These are phyloP conservation scores for Dioszegia aurantiaca DNA, from an alignment of 768 basidiomycete genomes.

Conservation along the genomic window DNA sequence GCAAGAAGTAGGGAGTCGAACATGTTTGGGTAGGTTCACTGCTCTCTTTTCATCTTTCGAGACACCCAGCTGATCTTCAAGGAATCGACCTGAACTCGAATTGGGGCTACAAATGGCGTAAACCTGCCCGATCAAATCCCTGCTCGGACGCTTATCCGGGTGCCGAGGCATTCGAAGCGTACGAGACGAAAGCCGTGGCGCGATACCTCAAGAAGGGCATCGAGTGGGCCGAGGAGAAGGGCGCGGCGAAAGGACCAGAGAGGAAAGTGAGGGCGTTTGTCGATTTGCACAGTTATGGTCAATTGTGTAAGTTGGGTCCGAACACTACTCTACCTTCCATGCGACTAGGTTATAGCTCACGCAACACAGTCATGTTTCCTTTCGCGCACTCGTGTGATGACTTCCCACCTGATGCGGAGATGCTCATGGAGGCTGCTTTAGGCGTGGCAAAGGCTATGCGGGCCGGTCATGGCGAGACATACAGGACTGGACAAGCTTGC, in stretches of 20 bases:
- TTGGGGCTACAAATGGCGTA: conserved; percentile 67
- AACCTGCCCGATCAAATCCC: conserved; percentile 56
- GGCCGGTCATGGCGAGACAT: conserved; percentile 60
- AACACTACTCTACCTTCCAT: background rate
- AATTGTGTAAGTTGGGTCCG: conserved; percentile 70
- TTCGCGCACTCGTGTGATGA: conserved; percentile 69
- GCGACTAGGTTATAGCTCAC: background rate
- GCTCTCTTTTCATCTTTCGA: background rate
- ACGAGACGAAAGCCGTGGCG: conserved; percentile 71
- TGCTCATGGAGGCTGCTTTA: conserved; percentile 68
- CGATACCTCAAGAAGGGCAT: conserved; percentile 59
- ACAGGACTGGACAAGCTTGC: conserved; percentile 57
- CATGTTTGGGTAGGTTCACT: conserved; percentile 39
- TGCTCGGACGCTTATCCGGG: conserved; percentile 79
- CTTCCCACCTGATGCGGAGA: conserved; percentile 68
- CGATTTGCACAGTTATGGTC: conserved; percentile 77
- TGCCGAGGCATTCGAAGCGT: conserved; percentile 67
- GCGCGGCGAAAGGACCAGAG: conserved; percentile 16
- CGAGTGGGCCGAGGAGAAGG: conserved; percentile 3
- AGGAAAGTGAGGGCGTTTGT: conserved; percentile 62
- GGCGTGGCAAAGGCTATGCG: conserved; percentile 64
- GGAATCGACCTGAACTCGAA: conserved; percentile 79
- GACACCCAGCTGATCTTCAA: conserved; percentile 28
- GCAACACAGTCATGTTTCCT: conserved; percentile 65
- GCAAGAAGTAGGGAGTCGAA: conserved; percentile 53